Evolutionary conservation across 306 rosid species (phyloP), one percentile per base, ranked within the genome.

Genomic region (Vachellia pachyceras): DNA sequence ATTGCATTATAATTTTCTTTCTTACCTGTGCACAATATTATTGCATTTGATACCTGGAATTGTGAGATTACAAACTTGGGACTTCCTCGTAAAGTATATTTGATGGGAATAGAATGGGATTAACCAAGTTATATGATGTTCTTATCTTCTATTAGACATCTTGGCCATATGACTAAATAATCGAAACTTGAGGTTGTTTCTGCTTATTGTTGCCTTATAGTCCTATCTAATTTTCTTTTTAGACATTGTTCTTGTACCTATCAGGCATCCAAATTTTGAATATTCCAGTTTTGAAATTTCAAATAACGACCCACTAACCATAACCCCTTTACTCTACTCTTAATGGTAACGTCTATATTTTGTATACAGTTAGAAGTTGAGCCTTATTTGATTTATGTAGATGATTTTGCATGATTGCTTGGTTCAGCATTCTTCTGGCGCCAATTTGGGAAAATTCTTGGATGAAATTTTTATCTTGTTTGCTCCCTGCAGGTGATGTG

Each of bases 401-500:
- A 36, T 65, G 22, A 36, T 9, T 12, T 11, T 42, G 75, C 39
- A 11, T 64, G 17, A 25, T 44, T 70, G 35, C 25, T 60, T 60
- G 67, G 37, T 25, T 42, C 33, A 33, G 3, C 12, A 13, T 46
- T 49, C 36, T 29, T 10, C 1, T 5, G 49, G 63, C 25, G 4
- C 35, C 49, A n/a, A 36, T 52, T 5, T 17, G 46, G 35, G n/a
- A 7, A 50, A 49, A 73, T 22, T 37, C 18, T 35, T 12, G 41
- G 75, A 57, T 58, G 33, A 57, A 23, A 33, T 72, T 29, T 57
- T 57, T 47, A 55, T 39, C 52, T 72, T 58, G 46, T 42, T 74
- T 20, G 15, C 61, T 47, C 33, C 80, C 33, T 78, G 57, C 85
- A 89, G 90, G 85, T 84, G 76, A 82, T 86, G 79, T 86, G 90